Percentiles rank a stretch among this genome's conserved stretches.
phyloP scores from a whole-genome alignment of 2,329 filamentous ascomycete species.

The Canariomyces notabilis region DNA sequence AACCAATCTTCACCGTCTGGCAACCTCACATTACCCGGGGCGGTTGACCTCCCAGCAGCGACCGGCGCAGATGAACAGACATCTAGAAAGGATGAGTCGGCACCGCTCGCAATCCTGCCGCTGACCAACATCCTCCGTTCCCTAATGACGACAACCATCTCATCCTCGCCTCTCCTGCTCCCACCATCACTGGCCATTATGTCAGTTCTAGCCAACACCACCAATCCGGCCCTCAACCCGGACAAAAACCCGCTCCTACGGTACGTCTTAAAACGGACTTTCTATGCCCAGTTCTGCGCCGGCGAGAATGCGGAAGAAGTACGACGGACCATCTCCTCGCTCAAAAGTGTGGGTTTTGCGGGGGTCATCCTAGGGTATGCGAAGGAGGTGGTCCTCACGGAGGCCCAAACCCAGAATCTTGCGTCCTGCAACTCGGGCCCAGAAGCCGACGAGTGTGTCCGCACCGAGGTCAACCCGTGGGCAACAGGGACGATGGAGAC shows the following conservation, averaged over 20 bases:
- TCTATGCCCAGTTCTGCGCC: slow-evolving; percentile 89
- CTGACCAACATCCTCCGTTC: slow-evolving; percentile 63
- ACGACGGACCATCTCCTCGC: slow-evolving; percentile 53
- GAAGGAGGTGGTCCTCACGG: slow-evolving; percentile 68
- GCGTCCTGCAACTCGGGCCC: slow-evolving; percentile 40
- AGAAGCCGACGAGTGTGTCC: slow-evolving; percentile 45
- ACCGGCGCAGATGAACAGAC: slow-evolving; percentile 7
- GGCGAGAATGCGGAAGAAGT: slow-evolving; percentile 71
- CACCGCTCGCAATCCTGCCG: slow-evolving; percentile 61
- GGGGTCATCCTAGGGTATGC: slow-evolving; percentile 85
- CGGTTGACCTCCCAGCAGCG: slow-evolving; percentile 6
- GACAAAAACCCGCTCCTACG: slow-evolving; percentile 70
- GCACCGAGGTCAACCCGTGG: slow-evolving; percentile 66
- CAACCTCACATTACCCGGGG: slow-evolving; percentile 16
- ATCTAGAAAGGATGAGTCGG: slow-evolving; percentile 19
- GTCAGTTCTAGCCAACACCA: slow-evolving; percentile 63
- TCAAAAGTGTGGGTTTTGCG: slow-evolving; percentile 72
- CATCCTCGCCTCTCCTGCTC: slow-evolving; percentile 65
- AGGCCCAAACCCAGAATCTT: slow-evolving; percentile 45
- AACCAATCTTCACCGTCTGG: slow-evolving; percentile 21
- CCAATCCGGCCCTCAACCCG: slow-evolving; percentile 61
- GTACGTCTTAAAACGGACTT: slow-evolving; percentile 69
- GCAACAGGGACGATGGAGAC: slow-evolving; percentile 68
- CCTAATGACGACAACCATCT: slow-evolving; percentile 63
- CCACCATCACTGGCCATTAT: slow-evolving; percentile 65